Evolutionary conservation across 2,329 filamentous ascomycete species (phyloP).

Genomic region (Phaeosphaeria sp.): DNA sequence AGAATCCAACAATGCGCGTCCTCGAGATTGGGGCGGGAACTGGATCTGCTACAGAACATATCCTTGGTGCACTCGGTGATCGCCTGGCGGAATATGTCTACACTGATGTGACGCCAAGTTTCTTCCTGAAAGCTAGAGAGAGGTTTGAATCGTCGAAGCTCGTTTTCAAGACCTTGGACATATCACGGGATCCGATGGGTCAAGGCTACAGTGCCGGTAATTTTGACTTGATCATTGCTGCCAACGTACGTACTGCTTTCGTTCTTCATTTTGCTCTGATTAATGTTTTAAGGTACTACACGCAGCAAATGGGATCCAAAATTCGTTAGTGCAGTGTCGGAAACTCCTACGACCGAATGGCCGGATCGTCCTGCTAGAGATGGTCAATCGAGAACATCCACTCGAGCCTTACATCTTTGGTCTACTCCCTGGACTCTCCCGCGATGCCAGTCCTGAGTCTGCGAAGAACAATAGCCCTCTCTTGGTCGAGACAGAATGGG

Average conservation of each 20-base stretch:
- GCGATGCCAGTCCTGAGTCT: conserved; percentile 3
- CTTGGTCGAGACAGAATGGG: conserved; percentile 5
- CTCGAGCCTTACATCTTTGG: conserved; percentile 7
- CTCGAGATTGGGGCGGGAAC: conserved; percentile 18
- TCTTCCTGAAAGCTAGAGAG: conserved; percentile 9
- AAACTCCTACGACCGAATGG: conserved; percentile 45
- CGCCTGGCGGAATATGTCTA: conserved; percentile 8
- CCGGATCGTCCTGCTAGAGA: conserved; percentile 45
- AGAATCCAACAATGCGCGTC: conserved; percentile 1
- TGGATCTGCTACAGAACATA: conserved; percentile 13
- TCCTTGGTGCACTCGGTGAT: not conserved
- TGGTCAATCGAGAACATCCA: conserved; percentile 5
- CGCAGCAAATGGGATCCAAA: not conserved
- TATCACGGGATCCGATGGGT: conserved; percentile 2
- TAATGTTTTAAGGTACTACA: not conserved
- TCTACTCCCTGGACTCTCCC: not conserved
- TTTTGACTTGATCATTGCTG: conserved; percentile 16
- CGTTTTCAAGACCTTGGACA: conserved; percentile 9
- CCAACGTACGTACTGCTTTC: conserved; percentile 8
- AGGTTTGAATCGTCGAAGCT: not conserved
- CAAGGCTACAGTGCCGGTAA: conserved; percentile 9
- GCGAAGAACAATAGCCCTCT: conserved; percentile 7
- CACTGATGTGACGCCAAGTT: conserved; percentile 22
- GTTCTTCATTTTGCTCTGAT: not conserved
- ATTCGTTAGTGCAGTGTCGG: not conserved